Base-by-base conservation (phyloP, 2,329 filamentous ascomycete species). In the Pseudogymnoascus sp. region DNA sequence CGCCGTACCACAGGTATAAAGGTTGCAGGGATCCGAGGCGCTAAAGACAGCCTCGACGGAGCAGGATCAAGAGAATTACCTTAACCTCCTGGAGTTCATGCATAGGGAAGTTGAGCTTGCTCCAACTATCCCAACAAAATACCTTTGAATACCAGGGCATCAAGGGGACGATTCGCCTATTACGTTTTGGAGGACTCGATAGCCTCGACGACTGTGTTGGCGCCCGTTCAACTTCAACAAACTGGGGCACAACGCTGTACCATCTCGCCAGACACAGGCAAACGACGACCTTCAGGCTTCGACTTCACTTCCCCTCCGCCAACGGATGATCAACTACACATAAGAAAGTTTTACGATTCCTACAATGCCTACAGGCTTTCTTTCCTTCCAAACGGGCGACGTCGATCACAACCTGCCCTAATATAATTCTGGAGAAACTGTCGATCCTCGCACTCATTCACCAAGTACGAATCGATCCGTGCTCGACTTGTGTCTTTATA, bases 381-480 rank as follows among this genome's bases (percentile, higher is more conserved):
- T 70, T 69, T 72, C 64, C 70, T 65, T 62, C 44, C 63, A 69
- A 71, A 70, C 70, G 66, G 71, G 69, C 70, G 69, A 67, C 69
- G 64, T 70, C 70, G 66, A 73, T 73, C 71, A 73, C 63, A 68
- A 71, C 69, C 69, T 73, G 66, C 71, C 72, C 70, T 74, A 72
- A 73, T 73, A 68, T 66, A 68, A 56, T 34, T 36, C 66, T 63
- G 66, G 64, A 62, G 40, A 62, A 44, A 44, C 36, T 50, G 60
- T 53, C 38, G 40, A 44, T 28, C 59, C 60, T 25, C 42, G 37
- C 60, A 62, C 42, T 36, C 38, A 14, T 44, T 61, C 61, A 37
- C 40, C 6, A 56, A 34, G 50, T 56, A 56, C 28, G 50, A 36
- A 36, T 56, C 50, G 50, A 56, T 14, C 25, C 28, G 50, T 56